Evolutionary conservation across 345 rosid species (phyloP), one percentile per base, ranked within the genome.

Genomic region (Eucalyptus shirleyi): DNA sequence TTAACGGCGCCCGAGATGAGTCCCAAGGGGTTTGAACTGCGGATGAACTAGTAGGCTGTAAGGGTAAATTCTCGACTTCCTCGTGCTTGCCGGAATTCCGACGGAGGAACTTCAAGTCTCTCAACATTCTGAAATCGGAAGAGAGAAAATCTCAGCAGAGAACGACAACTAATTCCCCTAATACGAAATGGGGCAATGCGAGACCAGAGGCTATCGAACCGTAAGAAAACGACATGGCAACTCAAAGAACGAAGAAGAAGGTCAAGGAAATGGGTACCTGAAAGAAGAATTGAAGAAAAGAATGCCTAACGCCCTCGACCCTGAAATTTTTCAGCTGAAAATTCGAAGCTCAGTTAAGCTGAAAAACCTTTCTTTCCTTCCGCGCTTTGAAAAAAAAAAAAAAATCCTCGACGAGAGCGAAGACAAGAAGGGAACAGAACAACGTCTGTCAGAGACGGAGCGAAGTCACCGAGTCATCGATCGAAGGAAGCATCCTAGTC

Each of bases 41-140:
- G 15, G 93, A 85, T 30, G 95, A 93, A 88, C 92, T 92, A n/a
- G 90, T 93, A 55, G 96, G 93, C 90, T 95, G 95, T 19, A 91
- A 90, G 6, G 98, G 97, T 28, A 97, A 91, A 87, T 97, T 97
- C 93, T 97, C 99, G 81, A 93, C 95, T 89, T 96, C 98, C 23
- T 95, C 98, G 81, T 87, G 90, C 90, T 94, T 93, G 85, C 90
- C 93, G 13, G 94, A 93, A 91, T 95, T 96, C 91, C 96, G 90
- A 24, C 96, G 94, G 89, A 93, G 89, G 90, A 93, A 91, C 89
- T 96, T 97, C 42, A 90, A 92, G 90, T 97, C 99, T 86, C 95
- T 94, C 90, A 94, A 87, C 99, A 97, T 97, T 85, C 95, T 95
- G 82, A 59, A 47, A 34, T 53, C 89, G 19, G 86, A 12, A 34